phyloP scores from a whole-genome alignment of 2,329 filamentous ascomycete genomes.

The Aspergillus ibericus region DNA sequence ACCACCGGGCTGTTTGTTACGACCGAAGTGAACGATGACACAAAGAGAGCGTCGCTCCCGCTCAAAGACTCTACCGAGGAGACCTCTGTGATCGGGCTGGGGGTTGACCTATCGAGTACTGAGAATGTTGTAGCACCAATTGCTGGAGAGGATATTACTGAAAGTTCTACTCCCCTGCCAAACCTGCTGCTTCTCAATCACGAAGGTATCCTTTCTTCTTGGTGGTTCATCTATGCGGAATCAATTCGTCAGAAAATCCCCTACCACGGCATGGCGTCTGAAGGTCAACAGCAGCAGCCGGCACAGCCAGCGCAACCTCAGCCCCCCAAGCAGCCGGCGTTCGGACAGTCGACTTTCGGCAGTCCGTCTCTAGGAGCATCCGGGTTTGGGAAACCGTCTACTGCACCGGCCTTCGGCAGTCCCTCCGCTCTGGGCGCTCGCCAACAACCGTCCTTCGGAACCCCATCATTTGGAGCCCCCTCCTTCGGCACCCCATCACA shows the following conservation, averaged over 20 bases:
- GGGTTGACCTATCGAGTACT: constrained; percentile 78
- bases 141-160: constrained; percentile 71
- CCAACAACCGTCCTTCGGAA: constrained; percentile 36
- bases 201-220: constrained; percentile 78
- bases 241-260: constrained; percentile 72
- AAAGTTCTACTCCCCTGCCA: constrained; percentile 78
- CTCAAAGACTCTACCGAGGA: constrained; percentile 66
- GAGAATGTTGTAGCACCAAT: constrained; percentile 79
- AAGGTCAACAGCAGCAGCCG: constrained; percentile 17
- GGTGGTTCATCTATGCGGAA: constrained; percentile 91
- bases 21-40: constrained; percentile 60
- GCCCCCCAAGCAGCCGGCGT: constrained; percentile 23
- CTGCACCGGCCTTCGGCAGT: constrained; percentile 28
- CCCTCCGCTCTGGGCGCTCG: constrained; percentile 27
- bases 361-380: constrained; percentile 32
- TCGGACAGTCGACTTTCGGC: constrained; percentile 30
- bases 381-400: constrained; percentile 24
- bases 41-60: constrained; percentile 77
- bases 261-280: constrained; percentile 68
- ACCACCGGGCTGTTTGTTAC: constrained; percentile 68
- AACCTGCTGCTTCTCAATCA: constrained; percentile 84
- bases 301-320: constrained; percentile 15
- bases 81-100: constrained; percentile 75
- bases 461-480: constrained; percentile 28
- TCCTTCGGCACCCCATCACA: constrained; percentile 37